These are phyloP conservation scores for Coniochaeta pulveracea DNA, from an alignment of 2,329 filamentous ascomycete genomes.

Conservation along the genomic window DNA sequence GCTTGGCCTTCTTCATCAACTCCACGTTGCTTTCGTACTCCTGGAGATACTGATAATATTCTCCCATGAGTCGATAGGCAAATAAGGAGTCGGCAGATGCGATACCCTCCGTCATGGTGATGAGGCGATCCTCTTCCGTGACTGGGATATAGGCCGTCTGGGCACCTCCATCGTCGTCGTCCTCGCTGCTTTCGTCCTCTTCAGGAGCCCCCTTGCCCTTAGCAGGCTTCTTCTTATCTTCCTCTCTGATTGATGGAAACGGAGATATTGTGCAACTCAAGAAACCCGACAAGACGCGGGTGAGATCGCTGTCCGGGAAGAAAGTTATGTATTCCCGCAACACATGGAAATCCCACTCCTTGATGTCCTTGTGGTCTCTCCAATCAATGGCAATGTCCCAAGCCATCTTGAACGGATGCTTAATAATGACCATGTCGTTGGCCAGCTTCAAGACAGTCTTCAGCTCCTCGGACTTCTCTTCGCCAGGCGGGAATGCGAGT, in stretches of 20 bases:
- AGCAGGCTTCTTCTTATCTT: constrained; percentile 9
- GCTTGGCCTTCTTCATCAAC: constrained; percentile 63
- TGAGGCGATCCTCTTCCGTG: constrained; percentile 65
- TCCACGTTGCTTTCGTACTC: constrained; percentile 78
- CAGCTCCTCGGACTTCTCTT: constrained; percentile 58
- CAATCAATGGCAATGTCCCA: constrained; percentile 91
- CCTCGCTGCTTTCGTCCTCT: constrained; percentile 41
- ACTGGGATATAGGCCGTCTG: constrained; percentile 45
- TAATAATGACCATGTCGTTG: constrained; percentile 90
- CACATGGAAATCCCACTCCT: constrained; percentile 68
- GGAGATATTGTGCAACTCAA: constrained; percentile 76
- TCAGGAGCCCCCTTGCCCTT: constrained; percentile 26
- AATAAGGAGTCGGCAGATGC: constrained; percentile 59
- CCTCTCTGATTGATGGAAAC: constrained; percentile 41
- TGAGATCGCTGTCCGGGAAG: constrained; percentile 76
- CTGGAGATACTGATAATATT: constrained; percentile 75
- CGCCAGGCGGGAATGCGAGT: constrained; percentile 50
- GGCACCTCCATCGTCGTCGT: constrained; percentile 45
- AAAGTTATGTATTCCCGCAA: constrained; percentile 70
- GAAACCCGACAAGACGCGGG: constrained; percentile 72
- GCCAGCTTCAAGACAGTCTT: constrained; percentile 66
- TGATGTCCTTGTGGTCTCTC: constrained; percentile 64
- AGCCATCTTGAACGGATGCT: constrained; percentile 77
- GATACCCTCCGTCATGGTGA: constrained; percentile 70
- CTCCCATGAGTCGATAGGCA: constrained; percentile 70